These are phyloP conservation scores for Lentinus brumalis DNA, from an alignment of 768 basidiomycete genomes.

Conservation along the genomic window DNA sequence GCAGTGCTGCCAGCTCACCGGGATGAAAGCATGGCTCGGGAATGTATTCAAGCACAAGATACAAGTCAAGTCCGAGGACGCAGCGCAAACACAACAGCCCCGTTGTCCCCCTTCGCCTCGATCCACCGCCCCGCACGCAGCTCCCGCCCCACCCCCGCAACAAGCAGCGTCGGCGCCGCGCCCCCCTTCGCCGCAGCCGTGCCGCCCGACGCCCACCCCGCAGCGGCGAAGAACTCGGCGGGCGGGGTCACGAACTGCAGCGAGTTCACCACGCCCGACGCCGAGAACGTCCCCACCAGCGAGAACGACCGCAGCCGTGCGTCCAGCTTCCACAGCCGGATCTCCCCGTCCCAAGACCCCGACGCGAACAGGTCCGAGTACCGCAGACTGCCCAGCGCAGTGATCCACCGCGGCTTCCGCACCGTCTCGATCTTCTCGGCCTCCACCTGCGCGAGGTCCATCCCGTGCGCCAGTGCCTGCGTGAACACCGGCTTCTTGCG, in stretches of 20 bases:
- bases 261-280: conserved; percentile 86
- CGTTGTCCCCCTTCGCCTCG: conserved; percentile 72
- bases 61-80: conserved; percentile 40
- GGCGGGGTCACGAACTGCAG: conserved; percentile 73
- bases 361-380: conserved; percentile 93
- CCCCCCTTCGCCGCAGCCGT: conserved; percentile 13
- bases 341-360: conserved; percentile 90
- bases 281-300: conserved; percentile 61
- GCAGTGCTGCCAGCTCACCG: no score
- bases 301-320: conserved; percentile 76
- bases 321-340: conserved; percentile 92
- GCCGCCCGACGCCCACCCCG: conserved; percentile 39
- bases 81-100: conserved; percentile 64
- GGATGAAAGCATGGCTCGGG: no score
- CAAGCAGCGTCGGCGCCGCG: conserved; percentile 51
- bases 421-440: conserved; percentile 73
- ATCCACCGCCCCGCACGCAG: conserved; percentile 91
- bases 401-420: conserved; percentile 88
- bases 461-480: conserved; percentile 83
- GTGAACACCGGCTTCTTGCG: conserved; percentile 97
- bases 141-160: conserved; percentile 86
- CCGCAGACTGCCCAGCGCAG: conserved; percentile 74
- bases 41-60: no score
- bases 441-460: conserved; percentile 69
- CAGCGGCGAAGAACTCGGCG: conserved; percentile 40